phyloP scores from a whole-genome alignment of 2,329 filamentous ascomycete genomes.

The Dryadomyces quercivorus region DNA sequence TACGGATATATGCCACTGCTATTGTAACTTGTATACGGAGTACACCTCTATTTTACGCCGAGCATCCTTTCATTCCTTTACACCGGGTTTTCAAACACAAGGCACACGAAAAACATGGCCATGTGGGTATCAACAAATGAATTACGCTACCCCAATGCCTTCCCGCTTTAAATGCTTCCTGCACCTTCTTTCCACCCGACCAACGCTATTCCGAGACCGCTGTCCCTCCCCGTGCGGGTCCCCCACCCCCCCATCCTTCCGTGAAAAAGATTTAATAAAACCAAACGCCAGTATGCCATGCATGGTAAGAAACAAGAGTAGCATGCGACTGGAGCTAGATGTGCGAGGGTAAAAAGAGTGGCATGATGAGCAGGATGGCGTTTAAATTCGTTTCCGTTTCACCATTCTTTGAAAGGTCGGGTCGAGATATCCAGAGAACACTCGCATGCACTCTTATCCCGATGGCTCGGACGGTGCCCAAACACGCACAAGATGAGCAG shows the following conservation, averaged over 20 bases:
- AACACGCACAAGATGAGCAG: slow-evolving; percentile 2
- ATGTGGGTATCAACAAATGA: slow-evolving; percentile 1
- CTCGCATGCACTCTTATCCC: neutral
- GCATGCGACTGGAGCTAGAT: neutral
- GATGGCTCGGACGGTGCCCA: slow-evolving; percentile 5
- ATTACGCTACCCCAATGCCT: neutral
- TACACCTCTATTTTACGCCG: no score
- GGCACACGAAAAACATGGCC: neutral
- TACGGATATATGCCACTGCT: no score
- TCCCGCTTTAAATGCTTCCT: neutral
- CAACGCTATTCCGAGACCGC: no score
- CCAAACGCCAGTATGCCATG: slow-evolving; percentile 4
- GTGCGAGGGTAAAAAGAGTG: neutral
- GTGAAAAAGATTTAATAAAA: neutral
- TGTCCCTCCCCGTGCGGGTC: no score
- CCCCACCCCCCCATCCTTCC: neutral
- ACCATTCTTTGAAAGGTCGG: neutral
- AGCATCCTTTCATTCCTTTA: no score
- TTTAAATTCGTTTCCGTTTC: neutral
- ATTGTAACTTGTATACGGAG: no score
- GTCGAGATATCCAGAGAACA: neutral
- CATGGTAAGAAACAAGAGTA: neutral
- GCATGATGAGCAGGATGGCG: neutral
- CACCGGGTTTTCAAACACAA: no score
- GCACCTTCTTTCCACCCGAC: no score